A percentile compares a stretch with the other conserved stretches of the same genome.
Conservation (phyloP, 2,329 filamentous ascomycete species). For the Pleoardoris graminearum region DNA sequence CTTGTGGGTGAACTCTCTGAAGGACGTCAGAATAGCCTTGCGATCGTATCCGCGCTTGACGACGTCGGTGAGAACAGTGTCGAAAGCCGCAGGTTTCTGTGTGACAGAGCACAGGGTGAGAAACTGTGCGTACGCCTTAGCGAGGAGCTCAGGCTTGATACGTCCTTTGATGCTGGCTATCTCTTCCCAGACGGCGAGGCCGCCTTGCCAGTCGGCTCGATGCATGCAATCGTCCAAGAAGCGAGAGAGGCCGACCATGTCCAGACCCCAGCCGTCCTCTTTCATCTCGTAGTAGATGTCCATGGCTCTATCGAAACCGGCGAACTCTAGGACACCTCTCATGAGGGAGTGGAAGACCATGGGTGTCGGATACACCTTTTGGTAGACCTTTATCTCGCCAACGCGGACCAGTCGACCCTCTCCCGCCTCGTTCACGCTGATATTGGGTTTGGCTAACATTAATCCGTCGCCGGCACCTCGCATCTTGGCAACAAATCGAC, state of each 20-base stretch:
- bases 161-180: constrained; percentile 40
- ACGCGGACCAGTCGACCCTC: constrained; percentile 31
- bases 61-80: constrained; percentile 36
- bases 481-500: constrained; percentile 47
- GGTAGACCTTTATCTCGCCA: constrained; percentile 40
- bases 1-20: constrained; percentile 18
- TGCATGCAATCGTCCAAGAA: constrained; percentile 49
- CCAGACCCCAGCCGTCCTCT: constrained; percentile 52
- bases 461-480: constrained; percentile 46
- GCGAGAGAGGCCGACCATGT: constrained; percentile 43
- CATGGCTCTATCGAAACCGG: constrained; percentile 50
- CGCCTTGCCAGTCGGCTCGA: constrained; percentile 41
- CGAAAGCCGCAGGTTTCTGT: constrained; percentile 37
- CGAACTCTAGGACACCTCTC: constrained; percentile 49
- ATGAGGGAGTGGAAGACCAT: constrained; percentile 50
- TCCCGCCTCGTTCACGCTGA: constrained; percentile 41
- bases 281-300: constrained; percentile 49
- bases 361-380: constrained; percentile 50
- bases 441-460: constrained; percentile 46
- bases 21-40: constrained; percentile 28
- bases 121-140: constrained; percentile 38
- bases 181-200: constrained; percentile 48
- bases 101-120: constrained; percentile 38
- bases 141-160: constrained; percentile 26
- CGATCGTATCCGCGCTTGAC: constrained; percentile 28